phyloP scores from a whole-genome alignment of 768 basidiomycete genomes.

The Hysterangium stoloniferum region DNA sequence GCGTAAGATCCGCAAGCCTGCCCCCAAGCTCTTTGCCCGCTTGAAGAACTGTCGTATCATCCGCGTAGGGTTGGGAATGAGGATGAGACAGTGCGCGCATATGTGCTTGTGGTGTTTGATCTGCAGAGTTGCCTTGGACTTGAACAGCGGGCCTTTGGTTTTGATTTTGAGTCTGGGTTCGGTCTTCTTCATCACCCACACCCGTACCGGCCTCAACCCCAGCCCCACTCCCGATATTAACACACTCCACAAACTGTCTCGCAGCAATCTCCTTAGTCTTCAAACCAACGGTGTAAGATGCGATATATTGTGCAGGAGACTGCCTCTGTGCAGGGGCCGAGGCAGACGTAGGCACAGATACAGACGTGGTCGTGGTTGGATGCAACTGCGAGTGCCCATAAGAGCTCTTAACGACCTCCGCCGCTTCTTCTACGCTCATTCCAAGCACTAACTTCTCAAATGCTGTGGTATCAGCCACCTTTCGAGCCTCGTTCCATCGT shows the following conservation, averaged over 20 bases:
- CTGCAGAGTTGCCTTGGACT: too few relatives aligned
- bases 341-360: background rate
- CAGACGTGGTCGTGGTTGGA: constrained; percentile 10
- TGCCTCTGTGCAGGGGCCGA: too few relatives aligned
- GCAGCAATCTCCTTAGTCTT: constrained; percentile 47
- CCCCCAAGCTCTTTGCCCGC: constrained; percentile 62
- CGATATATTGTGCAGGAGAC: constrained; percentile 29
- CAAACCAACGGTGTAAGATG: constrained; percentile 39
- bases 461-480: constrained; percentile 22
- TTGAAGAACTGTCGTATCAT: constrained; percentile 43
- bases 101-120: too few relatives aligned
- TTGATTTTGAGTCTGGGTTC: too few relatives aligned
- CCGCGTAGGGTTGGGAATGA: constrained; percentile 28
- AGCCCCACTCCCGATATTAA: too few relatives aligned
- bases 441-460: constrained; percentile 51
- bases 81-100: too few relatives aligned
- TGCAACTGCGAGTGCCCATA: background rate
- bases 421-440: constrained; percentile 49
- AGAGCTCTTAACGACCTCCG: constrained; percentile 20
- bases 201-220: too few relatives aligned
- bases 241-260: constrained; percentile 48
- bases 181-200: too few relatives aligned
- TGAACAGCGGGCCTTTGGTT: too few relatives aligned
- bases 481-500: constrained; percentile 35
- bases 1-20: constrained; percentile 42